Base-by-base conservation (phyloP, 2,329 filamentous ascomycete species). In the Alternaria longipes region DNA sequence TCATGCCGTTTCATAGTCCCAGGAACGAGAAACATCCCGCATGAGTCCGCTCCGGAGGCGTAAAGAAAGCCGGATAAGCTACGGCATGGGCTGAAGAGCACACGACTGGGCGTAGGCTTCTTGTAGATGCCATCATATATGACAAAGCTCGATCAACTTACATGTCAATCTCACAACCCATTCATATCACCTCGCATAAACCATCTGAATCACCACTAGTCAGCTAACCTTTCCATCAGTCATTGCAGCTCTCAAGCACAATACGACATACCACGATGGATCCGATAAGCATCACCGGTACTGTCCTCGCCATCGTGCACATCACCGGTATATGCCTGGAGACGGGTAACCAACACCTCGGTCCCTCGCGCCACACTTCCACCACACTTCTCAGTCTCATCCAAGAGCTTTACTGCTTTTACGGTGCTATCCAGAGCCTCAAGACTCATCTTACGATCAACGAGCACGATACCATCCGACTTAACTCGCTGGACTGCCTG, bases 61-160 rank as follows among this genome's bases (percentile, higher is more conserved):
- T 30, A 9, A 0, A 30, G 9, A 11, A 30, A 11, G 28, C 11
- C 28, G 11, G 11, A 9, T 0, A 12, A 30, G 28, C 28, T 7
- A 38, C 36, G 7, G 5, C 16, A 16, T 5, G n/a, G 16, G 16
- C 6, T 18, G 8, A 6, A n/a, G 1, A 11, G 38, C n/a, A 40
- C n/a, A 20, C 8, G 4, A 20, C 8, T 20, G 4, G 3, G 38
- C n/a, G 0, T 11, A 40, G 4, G 12, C 38, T 40, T 18, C 3
- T 0, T 18, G 4, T 8, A 40, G 8, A 20, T 20, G 4, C 0
- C 2, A 40, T 20, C 4, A 40, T 4, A 6, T 1, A 4, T 40
- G n/a, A 1, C 4, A 40, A 40, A 1, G n/a, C 38, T 18, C n/a
- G 8, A 20, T n/a, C 8, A 11, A 40, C 38, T 11, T 14, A 40